phyloP scores from a whole-genome alignment of 129 eudicot species.

The Flaveria ramosissima region DNA sequence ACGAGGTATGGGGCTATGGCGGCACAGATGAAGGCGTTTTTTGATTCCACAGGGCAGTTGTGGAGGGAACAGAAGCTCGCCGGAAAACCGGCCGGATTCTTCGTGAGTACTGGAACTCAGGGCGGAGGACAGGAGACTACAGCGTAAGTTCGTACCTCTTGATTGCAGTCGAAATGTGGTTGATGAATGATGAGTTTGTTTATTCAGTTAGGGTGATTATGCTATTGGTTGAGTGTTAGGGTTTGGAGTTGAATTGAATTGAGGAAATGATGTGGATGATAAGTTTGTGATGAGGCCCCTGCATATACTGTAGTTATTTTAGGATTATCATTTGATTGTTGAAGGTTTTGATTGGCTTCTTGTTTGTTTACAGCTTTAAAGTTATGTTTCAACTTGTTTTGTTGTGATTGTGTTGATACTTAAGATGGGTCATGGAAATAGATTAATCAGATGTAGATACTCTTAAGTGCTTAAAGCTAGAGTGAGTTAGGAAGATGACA shows the following conservation, averaged over 20 bases:
- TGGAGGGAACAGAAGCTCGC: slow-evolving; percentile 92
- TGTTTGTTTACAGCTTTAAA: not conserved
- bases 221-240: slow-evolving; percentile 8
- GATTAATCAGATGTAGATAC: not conserved
- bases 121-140: slow-evolving; percentile 99
- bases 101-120: slow-evolving; percentile 88
- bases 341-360: not conserved
- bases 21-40: slow-evolving; percentile 97
- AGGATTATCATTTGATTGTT: no score
- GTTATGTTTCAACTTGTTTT: not conserved
- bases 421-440: not conserved
- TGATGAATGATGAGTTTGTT: not conserved
- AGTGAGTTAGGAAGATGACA: not conserved
- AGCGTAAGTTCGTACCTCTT: slow-evolving; percentile 56
- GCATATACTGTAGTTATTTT: no score
- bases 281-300: no score
- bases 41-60: slow-evolving; percentile 74
- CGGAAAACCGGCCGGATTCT: slow-evolving; percentile 96
- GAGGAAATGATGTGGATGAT: not conserved
- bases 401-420: not conserved
- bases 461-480: not conserved
- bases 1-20: slow-evolving; percentile 94
- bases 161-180: slow-evolving; percentile 17
- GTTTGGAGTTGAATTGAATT: slow-evolving; percentile 17
- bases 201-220: not conserved